These are phyloP conservation scores for Monilinia fructicola DNA, from an alignment of 2,329 filamentous ascomycete genomes.

Conservation along the genomic window DNA sequence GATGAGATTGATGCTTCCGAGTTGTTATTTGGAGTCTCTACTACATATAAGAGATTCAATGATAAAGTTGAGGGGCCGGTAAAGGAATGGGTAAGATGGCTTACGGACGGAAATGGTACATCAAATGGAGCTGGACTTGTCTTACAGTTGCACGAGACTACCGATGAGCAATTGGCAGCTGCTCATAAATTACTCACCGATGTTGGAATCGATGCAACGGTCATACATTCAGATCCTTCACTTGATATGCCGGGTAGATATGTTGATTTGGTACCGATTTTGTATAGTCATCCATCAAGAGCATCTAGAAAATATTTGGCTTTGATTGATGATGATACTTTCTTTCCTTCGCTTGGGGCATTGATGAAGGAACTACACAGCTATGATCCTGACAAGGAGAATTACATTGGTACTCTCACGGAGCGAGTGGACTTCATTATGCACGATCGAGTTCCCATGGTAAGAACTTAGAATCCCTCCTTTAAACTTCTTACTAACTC, in stretches of 20 bases:
- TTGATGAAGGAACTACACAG: constrained; percentile 40
- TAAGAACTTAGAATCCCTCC: background rate
- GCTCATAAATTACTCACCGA: constrained; percentile 48
- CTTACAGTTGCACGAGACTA: constrained; percentile 54
- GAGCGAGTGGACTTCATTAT: constrained; percentile 39
- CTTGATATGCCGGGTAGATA: constrained; percentile 61
- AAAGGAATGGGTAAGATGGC: constrained; percentile 60
- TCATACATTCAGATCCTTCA: constrained; percentile 53
- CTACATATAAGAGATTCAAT: constrained; percentile 56
- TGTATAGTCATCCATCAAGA: constrained; percentile 50
- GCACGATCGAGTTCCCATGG: constrained; percentile 22
- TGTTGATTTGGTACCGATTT: constrained; percentile 53
- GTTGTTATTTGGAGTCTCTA: constrained; percentile 60
- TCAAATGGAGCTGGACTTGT: constrained; percentile 59
- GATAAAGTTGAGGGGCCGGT: constrained; percentile 50
- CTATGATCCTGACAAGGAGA: constrained; percentile 35
- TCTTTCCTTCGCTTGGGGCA: constrained; percentile 37
- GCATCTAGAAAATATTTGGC: constrained; percentile 35
- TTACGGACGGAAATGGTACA: constrained; percentile 55
- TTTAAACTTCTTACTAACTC: constrained; percentile 32
- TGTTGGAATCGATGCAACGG: constrained; percentile 57
- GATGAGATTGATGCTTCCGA: constrained; percentile 54
- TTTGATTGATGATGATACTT: constrained; percentile 42
- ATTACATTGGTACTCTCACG: constrained; percentile 40
- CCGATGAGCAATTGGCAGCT: constrained; percentile 50